These are phyloP conservation scores for Skeletonema costatum DNA, from an alignment of 108 stramenopile species.

Conservation along the genomic window DNA sequence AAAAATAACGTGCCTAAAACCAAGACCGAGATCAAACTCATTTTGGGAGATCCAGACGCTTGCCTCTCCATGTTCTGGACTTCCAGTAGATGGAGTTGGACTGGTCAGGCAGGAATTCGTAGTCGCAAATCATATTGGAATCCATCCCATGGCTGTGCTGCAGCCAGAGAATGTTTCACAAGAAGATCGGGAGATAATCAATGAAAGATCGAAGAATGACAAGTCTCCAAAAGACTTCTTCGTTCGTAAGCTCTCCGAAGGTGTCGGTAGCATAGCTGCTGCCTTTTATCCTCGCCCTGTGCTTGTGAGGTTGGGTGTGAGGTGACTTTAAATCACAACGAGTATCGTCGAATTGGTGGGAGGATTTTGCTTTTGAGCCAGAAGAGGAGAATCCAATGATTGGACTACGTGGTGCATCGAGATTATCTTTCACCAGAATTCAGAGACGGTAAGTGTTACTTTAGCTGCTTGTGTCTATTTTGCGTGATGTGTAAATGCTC, in stretches of 20 bases:
- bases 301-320: constrained; percentile 47
- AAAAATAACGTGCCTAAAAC: constrained; percentile 33
- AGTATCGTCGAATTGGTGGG: constrained; percentile 49
- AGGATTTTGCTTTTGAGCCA: constrained; percentile 51
- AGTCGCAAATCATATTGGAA: constrained; percentile 43
- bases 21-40: constrained; percentile 50
- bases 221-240: constrained; percentile 46
- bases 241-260: constrained; percentile 34
- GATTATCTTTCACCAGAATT: constrained; percentile 45
- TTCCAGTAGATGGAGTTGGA: constrained; percentile 47
- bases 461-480: background rate
- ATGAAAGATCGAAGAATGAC: constrained; percentile 38
- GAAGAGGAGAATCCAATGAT: constrained; percentile 60
- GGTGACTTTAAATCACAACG: constrained; percentile 59
- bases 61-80: constrained; percentile 32
- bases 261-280: constrained; percentile 50
- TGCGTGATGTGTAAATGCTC: background rate
- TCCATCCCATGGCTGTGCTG: constrained; percentile 44
- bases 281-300: constrained; percentile 52
- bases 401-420: constrained; percentile 42
- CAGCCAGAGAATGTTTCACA: constrained; percentile 37
- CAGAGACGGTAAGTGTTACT: constrained; percentile 18
- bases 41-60: constrained; percentile 50
- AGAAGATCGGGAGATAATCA: constrained; percentile 31
- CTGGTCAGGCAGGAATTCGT: constrained; percentile 42